Evolutionary conservation across 2,329 filamentous ascomycete species (phyloP).

Genomic region (Penicillium sp.): DNA sequence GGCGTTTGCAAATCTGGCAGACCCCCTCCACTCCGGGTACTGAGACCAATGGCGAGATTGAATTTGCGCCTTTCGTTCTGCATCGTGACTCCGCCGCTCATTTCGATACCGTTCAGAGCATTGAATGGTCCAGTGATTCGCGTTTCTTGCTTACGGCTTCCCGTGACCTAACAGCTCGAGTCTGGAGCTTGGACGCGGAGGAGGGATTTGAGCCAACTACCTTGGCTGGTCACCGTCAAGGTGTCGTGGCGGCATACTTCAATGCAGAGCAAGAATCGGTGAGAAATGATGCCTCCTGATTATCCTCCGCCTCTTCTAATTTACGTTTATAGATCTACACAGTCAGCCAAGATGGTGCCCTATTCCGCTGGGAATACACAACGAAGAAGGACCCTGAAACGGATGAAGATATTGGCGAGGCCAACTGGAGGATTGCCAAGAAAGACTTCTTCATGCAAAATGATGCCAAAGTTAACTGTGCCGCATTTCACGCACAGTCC

Average conservation of each 20-base stretch:
- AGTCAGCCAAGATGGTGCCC: constrained; percentile 93
- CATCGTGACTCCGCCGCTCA: constrained; percentile 87
- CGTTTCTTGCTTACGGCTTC: constrained; percentile 92
- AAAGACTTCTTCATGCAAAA: constrained; percentile 94
- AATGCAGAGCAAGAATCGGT: constrained; percentile 85
- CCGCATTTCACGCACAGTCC: constrained; percentile 83
- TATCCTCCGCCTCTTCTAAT: constrained; percentile 17
- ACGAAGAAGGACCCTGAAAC: constrained; percentile 64
- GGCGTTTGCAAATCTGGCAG: constrained; percentile 93
- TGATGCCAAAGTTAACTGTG: constrained; percentile 82
- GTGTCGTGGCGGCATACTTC: constrained; percentile 94
- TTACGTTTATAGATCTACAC: constrained; percentile 72
- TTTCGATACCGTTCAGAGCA: constrained; percentile 81
- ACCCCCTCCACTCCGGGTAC: constrained; percentile 87
- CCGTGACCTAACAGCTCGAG: constrained; percentile 87
- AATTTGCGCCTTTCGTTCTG: constrained; percentile 92
- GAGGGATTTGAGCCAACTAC: constrained; percentile 89
- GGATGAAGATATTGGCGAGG: constrained; percentile 66
- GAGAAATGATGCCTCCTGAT: constrained; percentile 22
- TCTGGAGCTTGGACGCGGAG: constrained; percentile 91
- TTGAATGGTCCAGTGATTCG: constrained; percentile 96
- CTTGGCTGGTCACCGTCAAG: constrained; percentile 86
- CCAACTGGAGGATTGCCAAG: constrained; percentile 89
- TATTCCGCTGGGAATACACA: constrained; percentile 91
- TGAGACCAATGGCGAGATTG: constrained; percentile 77